Conservation (phyloP, 495 filamentous ascomycete species). For the Diplogelasinospora grovesii region DNA sequence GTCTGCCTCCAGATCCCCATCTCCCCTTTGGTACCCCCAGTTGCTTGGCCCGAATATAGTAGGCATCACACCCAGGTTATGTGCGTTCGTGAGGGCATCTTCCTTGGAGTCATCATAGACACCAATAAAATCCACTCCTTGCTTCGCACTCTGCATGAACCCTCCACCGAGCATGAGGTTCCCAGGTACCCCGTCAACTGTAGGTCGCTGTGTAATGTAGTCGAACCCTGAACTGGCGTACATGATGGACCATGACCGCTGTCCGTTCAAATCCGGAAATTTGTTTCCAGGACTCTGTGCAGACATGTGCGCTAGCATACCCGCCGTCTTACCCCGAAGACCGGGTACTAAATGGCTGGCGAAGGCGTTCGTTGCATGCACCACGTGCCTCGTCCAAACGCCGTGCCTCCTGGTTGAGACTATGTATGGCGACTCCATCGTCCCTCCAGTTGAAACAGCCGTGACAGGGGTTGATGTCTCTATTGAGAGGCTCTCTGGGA, state of each 20-base stretch:
- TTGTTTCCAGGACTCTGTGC: neutral
- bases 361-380: neutral
- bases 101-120: neutral
- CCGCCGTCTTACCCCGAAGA: neutral
- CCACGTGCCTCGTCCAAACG: neutral
- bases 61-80: neutral
- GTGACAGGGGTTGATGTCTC: neutral
- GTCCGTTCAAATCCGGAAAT: neutral
- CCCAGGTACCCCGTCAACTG: neutral
- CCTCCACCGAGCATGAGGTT: neutral
- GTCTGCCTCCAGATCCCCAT: neutral
- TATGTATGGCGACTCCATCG: neutral
- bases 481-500: neutral
- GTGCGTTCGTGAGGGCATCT: neutral
- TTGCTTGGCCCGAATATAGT: neutral
- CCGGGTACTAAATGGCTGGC: neutral
- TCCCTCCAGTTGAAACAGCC: neutral
- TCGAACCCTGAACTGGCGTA: slow-evolving; percentile 1
- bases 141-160: neutral
- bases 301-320: neutral
- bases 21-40: neutral
- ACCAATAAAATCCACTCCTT: neutral
- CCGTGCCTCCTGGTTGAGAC: neutral
- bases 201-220: neutral
- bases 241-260: neutral